Evolutionary conservation across 768 basidiomycete genomes (phyloP).

Genomic region (Pholiota microspora): DNA sequence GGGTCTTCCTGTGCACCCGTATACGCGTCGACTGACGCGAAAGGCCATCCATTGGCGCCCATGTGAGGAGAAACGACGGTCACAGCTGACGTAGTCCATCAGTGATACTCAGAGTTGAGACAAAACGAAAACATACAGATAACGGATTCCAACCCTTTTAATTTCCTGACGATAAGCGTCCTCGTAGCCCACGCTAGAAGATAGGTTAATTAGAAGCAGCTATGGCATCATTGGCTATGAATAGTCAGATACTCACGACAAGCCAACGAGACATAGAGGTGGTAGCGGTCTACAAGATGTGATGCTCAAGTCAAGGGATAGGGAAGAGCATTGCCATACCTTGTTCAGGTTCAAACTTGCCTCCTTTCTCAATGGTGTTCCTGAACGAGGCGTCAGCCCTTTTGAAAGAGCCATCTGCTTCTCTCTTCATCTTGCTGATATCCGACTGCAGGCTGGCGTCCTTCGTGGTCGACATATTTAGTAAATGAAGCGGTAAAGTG

Average conservation of each 20-base stretch:
- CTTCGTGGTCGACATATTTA: constrained; percentile 14
- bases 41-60: constrained; percentile 86
- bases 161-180: constrained; percentile 81
- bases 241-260: constrained; percentile 68
- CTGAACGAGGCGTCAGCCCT: constrained; percentile 48
- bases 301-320: not conserved
- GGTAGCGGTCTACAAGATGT: constrained; percentile 70
- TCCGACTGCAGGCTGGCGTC: constrained; percentile 36
- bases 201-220: not conserved
- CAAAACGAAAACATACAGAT: constrained; percentile 53
- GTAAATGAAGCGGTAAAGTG: not conserved
- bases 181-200: constrained; percentile 89
- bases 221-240: not conserved
- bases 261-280: constrained; percentile 84
- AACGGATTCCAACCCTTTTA: constrained; percentile 88
- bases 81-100: constrained; percentile 48
- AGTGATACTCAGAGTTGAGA: not conserved
- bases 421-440: constrained; percentile 52
- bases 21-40: constrained; percentile 65
- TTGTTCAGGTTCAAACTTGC: constrained; percentile 60
- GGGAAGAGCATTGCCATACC: constrained; percentile 42
- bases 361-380: constrained; percentile 44
- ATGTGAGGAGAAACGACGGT: constrained; percentile 84
- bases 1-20: constrained; percentile 79
- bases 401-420: constrained; percentile 67